Base-by-base conservation (phyloP, 23 red algal species). In the Cyanidiococcus yangmingshanensis region DNA sequence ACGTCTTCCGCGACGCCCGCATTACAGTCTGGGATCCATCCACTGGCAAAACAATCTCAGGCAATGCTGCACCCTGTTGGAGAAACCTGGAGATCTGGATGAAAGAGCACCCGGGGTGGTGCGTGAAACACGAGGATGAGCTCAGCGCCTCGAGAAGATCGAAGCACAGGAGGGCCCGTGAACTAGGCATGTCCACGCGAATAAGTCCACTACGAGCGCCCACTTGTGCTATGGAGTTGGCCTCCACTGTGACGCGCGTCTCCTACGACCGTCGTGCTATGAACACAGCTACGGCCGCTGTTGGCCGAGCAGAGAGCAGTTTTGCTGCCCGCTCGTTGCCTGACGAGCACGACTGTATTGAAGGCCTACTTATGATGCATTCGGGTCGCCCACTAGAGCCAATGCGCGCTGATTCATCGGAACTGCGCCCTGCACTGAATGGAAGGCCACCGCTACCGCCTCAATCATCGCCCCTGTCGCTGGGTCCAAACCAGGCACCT, bases 1-100 rank as follows among this genome's bases (percentile, higher is more conserved):
- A 21, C 21, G 21, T 54, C 12, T 82, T 41, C 58, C 88, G 94
- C 21, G 94, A 98, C 58, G 87, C 84, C 0, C 83, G 94, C 30
- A 77, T 98, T 58, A 98, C 94, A 24, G 94, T 98, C 50, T 98
- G 94, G 94, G 89, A 98, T 39, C 94, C 94, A 25, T 57, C 57
- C 15, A 98, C 89, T 17, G 88, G 94, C 37, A 50, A 88, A 3
- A 98, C 94, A 0, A 82, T 98, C 37, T 92, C 88, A 2, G 94
- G 94, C 31, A 98, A 98, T 77, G 94, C 94, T 24, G 94, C 94
- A 24, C 94, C 94, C 45, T 98, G 88, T 76, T 80, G 84, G n/a
- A 75, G 82, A 32, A 91, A 91, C 82, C 40, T 91, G 40, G 76
- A 89, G 36, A 41, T 51, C 37, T 98, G 94, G 94, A 83, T 98